Percentiles rank a stretch among this genome's conserved stretches.
phyloP scores from a whole-genome alignment of 768 basidiomycete species.

The Coprinellus micaceus region DNA sequence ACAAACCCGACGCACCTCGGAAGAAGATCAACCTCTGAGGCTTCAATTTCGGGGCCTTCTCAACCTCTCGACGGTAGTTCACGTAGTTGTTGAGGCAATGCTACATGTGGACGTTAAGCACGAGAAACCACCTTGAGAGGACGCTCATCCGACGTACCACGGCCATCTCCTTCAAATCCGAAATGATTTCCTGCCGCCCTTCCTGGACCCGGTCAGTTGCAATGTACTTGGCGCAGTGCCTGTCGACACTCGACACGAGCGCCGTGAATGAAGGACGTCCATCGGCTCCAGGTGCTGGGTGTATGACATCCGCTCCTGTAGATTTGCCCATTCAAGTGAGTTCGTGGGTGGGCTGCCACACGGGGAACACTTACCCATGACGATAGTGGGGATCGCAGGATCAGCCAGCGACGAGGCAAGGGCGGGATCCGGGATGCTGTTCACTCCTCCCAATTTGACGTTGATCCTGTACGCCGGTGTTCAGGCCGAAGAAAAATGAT shows the following conservation, averaged over 20 bases:
- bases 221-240: constrained; percentile 62
- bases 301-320: constrained; percentile 73
- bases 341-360: too few relatives aligned
- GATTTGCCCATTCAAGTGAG: too few relatives aligned
- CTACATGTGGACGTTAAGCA: constrained; percentile 34
- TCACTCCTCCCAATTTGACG: constrained; percentile 80
- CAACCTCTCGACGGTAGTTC: constrained; percentile 44
- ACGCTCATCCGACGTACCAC: constrained; percentile 36
- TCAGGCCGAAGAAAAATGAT: neutral
- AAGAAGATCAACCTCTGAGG: constrained; percentile 70
- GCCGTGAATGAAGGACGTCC: constrained; percentile 75
- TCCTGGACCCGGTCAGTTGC: constrained; percentile 53
- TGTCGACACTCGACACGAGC: constrained; percentile 73
- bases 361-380: constrained; percentile 75
- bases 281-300: constrained; percentile 70
- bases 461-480: constrained; percentile 52
- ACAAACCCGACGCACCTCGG: constrained; percentile 57
- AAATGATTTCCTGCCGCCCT: constrained; percentile 66
- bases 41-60: constrained; percentile 36
- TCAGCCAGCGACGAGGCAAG: constrained; percentile 59
- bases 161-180: constrained; percentile 61
- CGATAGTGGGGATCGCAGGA: constrained; percentile 64
- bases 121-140: too few relatives aligned
- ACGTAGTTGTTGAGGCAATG: constrained; percentile 51
- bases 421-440: constrained; percentile 62